These are phyloP conservation scores for Bruguiera parviflora DNA, from an alignment of 345 rosid species.

Conservation along the genomic window DNA sequence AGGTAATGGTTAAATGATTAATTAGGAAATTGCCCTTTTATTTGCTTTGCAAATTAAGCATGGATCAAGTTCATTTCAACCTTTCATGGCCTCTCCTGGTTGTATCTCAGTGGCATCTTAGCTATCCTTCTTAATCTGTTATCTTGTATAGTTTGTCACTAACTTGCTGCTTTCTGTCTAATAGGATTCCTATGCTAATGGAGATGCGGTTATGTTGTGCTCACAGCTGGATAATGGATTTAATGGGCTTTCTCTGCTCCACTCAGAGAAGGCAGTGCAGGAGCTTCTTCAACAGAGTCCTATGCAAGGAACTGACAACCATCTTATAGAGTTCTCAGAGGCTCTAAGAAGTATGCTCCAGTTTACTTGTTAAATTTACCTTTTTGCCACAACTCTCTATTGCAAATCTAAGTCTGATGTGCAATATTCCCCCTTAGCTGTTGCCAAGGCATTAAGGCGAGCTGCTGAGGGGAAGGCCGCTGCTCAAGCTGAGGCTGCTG, in stretches of 20 bases:
- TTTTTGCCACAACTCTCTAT: slow-evolving; percentile 6
- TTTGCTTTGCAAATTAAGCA: too few species aligned
- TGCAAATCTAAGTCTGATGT: not conserved
- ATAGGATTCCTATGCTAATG: slow-evolving; percentile 49
- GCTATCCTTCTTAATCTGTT: not conserved
- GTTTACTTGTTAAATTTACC: slow-evolving; percentile 6
- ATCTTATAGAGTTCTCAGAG: slow-evolving; percentile 92
- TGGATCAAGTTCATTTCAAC: too few species aligned
- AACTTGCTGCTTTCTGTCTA: slow-evolving; percentile 8
- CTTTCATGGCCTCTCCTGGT: too few species aligned
- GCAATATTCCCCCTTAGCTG: slow-evolving; percentile 51
- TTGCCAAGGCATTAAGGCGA: slow-evolving; percentile 85
- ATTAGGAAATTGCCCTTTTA: too few species aligned
- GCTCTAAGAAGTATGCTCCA: slow-evolving; percentile 78
- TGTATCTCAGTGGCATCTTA: too few species aligned
- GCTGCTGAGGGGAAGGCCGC: slow-evolving; percentile 97
- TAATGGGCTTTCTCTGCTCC: slow-evolving; percentile 42
- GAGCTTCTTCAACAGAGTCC: slow-evolving; percentile 85
- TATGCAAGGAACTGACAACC: slow-evolving; percentile 69
- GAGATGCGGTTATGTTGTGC: slow-evolving; percentile 43
- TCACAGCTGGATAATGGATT: slow-evolving; percentile 49
- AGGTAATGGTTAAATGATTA: too few species aligned
- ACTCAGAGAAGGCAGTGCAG: slow-evolving; percentile 84
- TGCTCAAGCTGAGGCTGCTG: slow-evolving; percentile 98
- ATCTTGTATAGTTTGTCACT: not conserved